These are phyloP conservation scores for Leccinum griseonigrum DNA, from an alignment of 1,284 basidiomycete species.

Conservation along the genomic window DNA sequence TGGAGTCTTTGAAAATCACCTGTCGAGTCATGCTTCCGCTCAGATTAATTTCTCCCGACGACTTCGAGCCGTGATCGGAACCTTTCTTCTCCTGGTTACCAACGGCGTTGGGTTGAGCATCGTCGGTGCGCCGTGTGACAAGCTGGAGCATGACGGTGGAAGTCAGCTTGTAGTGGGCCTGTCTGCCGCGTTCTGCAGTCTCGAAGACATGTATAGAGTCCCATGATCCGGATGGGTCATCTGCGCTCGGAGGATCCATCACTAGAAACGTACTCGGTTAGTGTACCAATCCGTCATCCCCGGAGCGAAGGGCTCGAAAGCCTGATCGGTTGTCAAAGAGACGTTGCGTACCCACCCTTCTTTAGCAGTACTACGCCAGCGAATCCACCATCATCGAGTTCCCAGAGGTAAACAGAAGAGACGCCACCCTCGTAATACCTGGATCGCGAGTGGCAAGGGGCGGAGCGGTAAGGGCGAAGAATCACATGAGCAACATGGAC, in stretches of 20 bases:
- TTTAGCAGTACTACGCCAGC: conserved; percentile 97
- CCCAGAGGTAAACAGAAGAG: conserved; percentile 99
- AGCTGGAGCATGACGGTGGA: conserved; percentile 98
- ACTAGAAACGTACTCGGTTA: conserved; percentile 39
- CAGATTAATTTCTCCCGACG: conserved; percentile 76
- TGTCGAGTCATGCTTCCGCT: conserved; percentile 98
- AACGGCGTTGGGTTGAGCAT: conserved; percentile 35
- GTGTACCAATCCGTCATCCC: not conserved
- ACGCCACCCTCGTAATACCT: conserved; percentile 97
- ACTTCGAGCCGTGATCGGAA: conserved; percentile 46
- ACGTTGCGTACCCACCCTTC: conserved; percentile 67
- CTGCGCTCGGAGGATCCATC: conserved; percentile 50
- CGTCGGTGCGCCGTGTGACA: conserved; percentile 54
- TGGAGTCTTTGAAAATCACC: conserved; percentile 44
- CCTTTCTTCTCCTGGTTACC: conserved; percentile 34
- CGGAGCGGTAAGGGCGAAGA: not conserved
- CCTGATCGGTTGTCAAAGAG: not conserved
- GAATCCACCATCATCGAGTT: conserved; percentile 93
- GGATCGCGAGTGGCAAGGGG: conserved; percentile 3
- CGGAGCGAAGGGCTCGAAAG: conserved; percentile 4
- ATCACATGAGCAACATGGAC: conserved; percentile 3
- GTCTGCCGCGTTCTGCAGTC: conserved; percentile 82
- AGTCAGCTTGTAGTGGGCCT: conserved; percentile 96
- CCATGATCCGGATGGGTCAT: conserved; percentile 84
- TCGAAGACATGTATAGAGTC: conserved; percentile 99